These are phyloP conservation scores for Colletotrichum echinochloae DNA, from an alignment of 2,329 filamentous ascomycete species.

Conservation along the genomic window DNA sequence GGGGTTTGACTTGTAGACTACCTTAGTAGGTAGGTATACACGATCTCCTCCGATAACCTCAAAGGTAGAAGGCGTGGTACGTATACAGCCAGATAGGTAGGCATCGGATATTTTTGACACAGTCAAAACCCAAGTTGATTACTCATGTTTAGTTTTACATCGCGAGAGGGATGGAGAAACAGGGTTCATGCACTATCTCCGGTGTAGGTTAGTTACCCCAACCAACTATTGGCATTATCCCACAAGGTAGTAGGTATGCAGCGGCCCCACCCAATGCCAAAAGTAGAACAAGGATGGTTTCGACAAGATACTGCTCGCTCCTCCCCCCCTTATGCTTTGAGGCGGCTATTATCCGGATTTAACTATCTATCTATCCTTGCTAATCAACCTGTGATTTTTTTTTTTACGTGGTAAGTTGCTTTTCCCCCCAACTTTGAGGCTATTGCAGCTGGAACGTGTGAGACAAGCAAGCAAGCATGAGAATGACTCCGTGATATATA, in stretches of 20 bases:
- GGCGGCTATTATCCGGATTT: not conserved
- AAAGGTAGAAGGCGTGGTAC: not conserved
- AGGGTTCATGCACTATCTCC: too few relatives aligned
- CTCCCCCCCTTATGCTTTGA: too few relatives aligned
- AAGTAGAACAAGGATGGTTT: not conserved
- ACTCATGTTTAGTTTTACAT: too few relatives aligned
- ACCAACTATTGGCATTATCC: conserved; percentile 2
- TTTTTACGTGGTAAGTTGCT: not conserved
- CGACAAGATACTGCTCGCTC: not conserved
- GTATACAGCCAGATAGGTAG: too few relatives aligned
- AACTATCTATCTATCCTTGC: too few relatives aligned
- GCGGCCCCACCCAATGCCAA: not conserved
- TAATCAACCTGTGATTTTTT: too few relatives aligned
- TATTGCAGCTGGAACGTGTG: not conserved
- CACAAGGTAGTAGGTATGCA: not conserved
- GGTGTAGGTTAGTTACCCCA: too few relatives aligned
- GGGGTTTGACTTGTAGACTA: not conserved
- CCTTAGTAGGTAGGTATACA: not conserved
- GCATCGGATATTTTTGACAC: too few relatives aligned
- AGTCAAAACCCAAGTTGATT: too few relatives aligned
- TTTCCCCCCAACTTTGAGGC: not conserved
- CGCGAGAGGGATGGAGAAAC: too few relatives aligned
- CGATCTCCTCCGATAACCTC: not conserved
- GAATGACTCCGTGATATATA: not conserved
- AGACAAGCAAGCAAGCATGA: not conserved